Conservation (phyloP, 2,329 filamentous ascomycete species). For the Thermothelomyces thermophilus region DNA sequence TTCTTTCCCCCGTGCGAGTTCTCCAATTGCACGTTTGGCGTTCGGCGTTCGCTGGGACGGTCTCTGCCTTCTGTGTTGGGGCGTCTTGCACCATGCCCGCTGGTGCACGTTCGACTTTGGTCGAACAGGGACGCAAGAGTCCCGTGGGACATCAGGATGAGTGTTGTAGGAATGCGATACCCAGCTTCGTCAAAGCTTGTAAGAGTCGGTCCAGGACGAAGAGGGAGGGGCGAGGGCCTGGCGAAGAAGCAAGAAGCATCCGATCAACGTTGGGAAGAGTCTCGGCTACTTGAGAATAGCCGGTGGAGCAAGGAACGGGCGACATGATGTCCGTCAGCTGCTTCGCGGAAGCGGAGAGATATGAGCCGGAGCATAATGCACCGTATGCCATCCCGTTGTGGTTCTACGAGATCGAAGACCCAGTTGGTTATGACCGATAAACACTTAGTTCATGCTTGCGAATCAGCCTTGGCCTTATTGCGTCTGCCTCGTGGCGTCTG, state of each 20-base stretch:
- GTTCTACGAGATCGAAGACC: not conserved
- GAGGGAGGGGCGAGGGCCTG: not conserved
- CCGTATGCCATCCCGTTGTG: not conserved
- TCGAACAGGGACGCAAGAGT: not conserved
- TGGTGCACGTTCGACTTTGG: not conserved
- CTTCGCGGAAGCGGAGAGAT: not conserved
- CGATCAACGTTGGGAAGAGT: not conserved
- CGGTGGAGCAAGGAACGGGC: not conserved
- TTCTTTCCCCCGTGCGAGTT: conserved; percentile 1
- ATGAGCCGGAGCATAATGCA: not conserved
- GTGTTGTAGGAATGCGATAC: conserved; percentile 12
- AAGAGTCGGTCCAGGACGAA: conserved; percentile 5
- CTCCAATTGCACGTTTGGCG: conserved; percentile 9
- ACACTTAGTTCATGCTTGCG: too few relatives aligned
- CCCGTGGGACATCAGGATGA: not conserved
- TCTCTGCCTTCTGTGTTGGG: not conserved
- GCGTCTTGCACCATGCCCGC: not conserved
- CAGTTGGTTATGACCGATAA: too few relatives aligned
- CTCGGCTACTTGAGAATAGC: too few relatives aligned
- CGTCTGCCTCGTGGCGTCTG: too few relatives aligned
- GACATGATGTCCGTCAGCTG: not conserved
- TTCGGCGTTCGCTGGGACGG: not conserved
- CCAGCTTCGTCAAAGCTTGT: conserved; percentile 13
- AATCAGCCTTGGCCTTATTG: too few relatives aligned
- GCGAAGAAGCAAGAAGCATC: not conserved